Conservation (phyloP, 176 grass and related monocot species). For the Aegilops speltoides region DNA sequence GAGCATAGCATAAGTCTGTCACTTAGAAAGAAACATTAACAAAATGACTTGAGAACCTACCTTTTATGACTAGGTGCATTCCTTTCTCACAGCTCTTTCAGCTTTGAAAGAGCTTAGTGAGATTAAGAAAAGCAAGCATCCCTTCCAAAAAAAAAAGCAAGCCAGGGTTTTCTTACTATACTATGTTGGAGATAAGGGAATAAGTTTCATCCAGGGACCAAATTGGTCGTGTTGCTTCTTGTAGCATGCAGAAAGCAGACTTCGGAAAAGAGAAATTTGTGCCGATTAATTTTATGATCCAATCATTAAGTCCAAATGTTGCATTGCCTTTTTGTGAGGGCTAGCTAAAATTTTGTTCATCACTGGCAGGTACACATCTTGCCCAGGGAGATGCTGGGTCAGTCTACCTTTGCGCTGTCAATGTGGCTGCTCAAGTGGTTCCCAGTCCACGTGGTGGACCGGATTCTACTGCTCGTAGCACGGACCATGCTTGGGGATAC, state of each 20-base stretch:
- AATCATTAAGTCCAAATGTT: constrained; percentile 77
- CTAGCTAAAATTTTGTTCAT: constrained; percentile 52
- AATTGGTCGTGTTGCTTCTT: constrained; percentile 53
- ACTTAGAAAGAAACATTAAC: constrained; percentile 65
- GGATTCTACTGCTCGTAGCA: constrained; percentile 59
- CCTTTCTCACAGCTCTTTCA: constrained; percentile 72
- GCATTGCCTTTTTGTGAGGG: constrained; percentile 40
- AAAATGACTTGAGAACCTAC: constrained; percentile 66
- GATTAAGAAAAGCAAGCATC: constrained; percentile 37
- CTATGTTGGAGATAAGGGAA: constrained; percentile 71
- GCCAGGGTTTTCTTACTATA: constrained; percentile 33
- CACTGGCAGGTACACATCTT: constrained; percentile 88
- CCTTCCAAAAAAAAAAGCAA: constrained; percentile 35
- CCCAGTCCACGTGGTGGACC: constrained; percentile 70
- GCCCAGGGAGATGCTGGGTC: constrained; percentile 91
- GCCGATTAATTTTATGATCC: constrained; percentile 52
- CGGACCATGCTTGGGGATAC: constrained; percentile 76
- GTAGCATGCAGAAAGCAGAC: constrained; percentile 62
- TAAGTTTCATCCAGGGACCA: constrained; percentile 44
- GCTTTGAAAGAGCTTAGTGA: constrained; percentile 58
- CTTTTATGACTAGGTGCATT: constrained; percentile 56
- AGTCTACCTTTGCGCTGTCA: constrained; percentile 87
- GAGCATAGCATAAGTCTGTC: constrained; percentile 84
- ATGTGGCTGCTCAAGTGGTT: constrained; percentile 90
- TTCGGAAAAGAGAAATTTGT: constrained; percentile 23